phyloP scores from a whole-genome alignment of 192 early-diverging fungal genomes.

The Entomortierella parvispora region DNA sequence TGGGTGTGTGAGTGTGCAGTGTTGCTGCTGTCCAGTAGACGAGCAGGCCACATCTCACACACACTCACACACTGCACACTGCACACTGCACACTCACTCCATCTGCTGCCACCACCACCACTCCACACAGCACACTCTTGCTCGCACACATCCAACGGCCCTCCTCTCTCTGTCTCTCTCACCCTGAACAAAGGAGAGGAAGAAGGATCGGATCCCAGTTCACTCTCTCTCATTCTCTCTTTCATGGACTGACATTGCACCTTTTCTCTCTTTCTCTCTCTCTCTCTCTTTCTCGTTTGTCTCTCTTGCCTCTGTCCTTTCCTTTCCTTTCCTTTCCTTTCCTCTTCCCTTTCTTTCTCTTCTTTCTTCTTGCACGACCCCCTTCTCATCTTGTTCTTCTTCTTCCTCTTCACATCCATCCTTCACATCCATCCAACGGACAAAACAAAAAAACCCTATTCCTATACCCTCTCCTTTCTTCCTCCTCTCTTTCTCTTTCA shows the following conservation, averaged over 20 bases:
- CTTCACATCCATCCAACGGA: not conserved
- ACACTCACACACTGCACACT: too few relatives aligned
- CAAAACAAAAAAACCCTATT: not conserved
- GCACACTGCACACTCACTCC: too few relatives aligned
- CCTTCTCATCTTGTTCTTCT: not conserved
- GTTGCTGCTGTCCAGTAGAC: too few relatives aligned
- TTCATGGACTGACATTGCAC: not conserved
- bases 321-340: not conserved
- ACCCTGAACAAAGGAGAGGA: too few relatives aligned
- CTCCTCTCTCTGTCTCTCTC: too few relatives aligned
- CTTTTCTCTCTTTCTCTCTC: conserved; percentile 1
- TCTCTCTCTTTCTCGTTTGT: not conserved
- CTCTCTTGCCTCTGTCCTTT: not conserved
- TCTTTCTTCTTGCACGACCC: not conserved
- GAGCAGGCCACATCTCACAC: too few relatives aligned
- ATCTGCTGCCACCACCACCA: too few relatives aligned
- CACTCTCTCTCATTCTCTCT: not conserved
- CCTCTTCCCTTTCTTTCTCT: not conserved
- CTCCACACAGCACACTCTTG: too few relatives aligned
- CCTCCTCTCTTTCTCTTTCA: not conserved
- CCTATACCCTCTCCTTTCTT: not conserved
- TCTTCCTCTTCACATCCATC: too few relatives aligned
- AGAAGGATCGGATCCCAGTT: too few relatives aligned
- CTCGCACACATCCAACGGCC: too few relatives aligned
- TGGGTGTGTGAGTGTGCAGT: too few relatives aligned